These are phyloP conservation scores for Fusarium redolens DNA, from an alignment of 2,329 filamentous ascomycete species.

Conservation along the genomic window DNA sequence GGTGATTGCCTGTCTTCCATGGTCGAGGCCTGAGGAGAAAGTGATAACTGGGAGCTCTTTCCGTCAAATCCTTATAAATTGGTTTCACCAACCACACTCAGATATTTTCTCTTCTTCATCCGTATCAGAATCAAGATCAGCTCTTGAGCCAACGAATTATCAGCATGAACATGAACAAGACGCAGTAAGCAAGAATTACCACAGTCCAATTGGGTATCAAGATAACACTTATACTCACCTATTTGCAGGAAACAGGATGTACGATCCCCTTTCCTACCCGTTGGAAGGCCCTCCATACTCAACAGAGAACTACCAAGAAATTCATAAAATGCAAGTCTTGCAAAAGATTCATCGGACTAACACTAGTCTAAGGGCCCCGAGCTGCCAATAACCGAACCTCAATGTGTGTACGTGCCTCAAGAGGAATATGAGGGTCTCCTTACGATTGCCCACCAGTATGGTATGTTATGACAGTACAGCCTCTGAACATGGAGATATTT, in stretches of 20 bases:
- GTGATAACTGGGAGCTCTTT: not conserved
- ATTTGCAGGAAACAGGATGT: slow-evolving; percentile 19
- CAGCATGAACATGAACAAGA: slow-evolving; percentile 20
- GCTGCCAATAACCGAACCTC: not conserved
- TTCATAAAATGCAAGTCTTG: not conserved
- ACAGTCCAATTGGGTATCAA: not conserved
- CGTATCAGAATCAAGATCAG: not conserved
- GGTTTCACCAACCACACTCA: not conserved
- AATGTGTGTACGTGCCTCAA: slow-evolving; percentile 66
- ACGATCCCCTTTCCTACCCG: not conserved
- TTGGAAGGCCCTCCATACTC: not conserved
- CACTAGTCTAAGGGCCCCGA: slow-evolving; percentile 6
- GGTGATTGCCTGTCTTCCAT: not conserved
- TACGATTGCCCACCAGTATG: slow-evolving; percentile 63
- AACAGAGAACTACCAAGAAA: too few species aligned
- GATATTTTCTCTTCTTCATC: not conserved
- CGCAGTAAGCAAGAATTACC: slow-evolving; percentile 12
- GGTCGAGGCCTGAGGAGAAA: not conserved
- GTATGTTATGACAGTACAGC: slow-evolving; percentile 52
- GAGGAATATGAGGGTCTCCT: slow-evolving; percentile 71
- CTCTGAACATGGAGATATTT: not conserved
- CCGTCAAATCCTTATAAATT: not conserved
- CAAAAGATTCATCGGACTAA: not conserved
- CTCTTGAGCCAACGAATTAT: not conserved
- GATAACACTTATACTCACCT: not conserved